Conservation (phyloP, 2,329 filamentous ascomycete species). For the Fusarium odoratissimum region DNA sequence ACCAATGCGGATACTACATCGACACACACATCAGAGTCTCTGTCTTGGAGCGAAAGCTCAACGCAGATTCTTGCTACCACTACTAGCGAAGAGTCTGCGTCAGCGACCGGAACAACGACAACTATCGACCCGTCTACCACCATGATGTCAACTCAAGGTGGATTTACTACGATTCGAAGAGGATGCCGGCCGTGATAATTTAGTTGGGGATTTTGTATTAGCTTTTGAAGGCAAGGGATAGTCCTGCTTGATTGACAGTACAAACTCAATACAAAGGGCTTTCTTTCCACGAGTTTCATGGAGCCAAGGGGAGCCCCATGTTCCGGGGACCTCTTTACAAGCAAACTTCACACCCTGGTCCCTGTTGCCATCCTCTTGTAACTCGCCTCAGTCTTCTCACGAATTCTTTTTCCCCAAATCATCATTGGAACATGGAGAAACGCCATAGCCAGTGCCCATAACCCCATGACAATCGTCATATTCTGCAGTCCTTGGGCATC, state of each 20-base stretch:
- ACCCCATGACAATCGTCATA: constrained; percentile 26
- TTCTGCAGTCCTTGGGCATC: constrained; percentile 21
- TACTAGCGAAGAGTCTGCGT: neutral
- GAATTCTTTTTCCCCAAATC: constrained; percentile 18
- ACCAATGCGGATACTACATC: too few species aligned
- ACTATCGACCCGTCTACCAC: neutral
- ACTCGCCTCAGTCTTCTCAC: constrained; percentile 9
- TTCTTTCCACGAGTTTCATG: too few species aligned
- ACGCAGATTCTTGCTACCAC: too few species aligned
- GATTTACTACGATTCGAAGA: neutral
- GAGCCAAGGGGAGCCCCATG: too few species aligned
- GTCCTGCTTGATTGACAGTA: accelerated
- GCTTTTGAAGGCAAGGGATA: accelerated
- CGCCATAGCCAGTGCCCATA: constrained; percentile 5
- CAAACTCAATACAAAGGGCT: too few species aligned
- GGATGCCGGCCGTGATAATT: neutral
- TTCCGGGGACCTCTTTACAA: accelerated
- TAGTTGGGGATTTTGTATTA: too few species aligned
- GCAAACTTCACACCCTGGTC: neutral
- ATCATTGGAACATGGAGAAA: constrained; percentile 22
- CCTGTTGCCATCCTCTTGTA: constrained; percentile 16
- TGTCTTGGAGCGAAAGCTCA: too few species aligned
- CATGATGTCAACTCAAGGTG: neutral
- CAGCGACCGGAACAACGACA: neutral
- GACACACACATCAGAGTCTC: too few species aligned